Percentiles rank a stretch among this genome's conserved stretches.
Evolutionary conservation across 345 rosid genomes (phyloP).

Genomic region (Syzygium grande): DNA sequence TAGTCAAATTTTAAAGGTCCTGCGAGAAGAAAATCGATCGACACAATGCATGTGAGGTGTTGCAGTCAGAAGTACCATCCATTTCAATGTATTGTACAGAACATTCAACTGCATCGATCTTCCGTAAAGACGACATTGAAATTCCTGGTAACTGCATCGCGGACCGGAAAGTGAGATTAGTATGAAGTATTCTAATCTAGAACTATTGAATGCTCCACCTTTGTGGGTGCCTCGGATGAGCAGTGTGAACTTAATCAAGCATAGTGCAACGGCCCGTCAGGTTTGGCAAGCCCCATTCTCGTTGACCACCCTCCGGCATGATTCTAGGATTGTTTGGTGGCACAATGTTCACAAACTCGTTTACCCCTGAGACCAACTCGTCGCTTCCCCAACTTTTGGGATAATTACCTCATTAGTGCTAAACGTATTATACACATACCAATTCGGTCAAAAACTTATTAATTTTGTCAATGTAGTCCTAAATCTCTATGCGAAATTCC

Average conservation of each 20-base stretch:
- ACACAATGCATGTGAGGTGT: neutral
- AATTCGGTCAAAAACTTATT: too few relatives aligned
- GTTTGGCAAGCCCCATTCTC: neutral
- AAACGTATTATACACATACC: neutral
- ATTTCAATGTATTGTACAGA: neutral
- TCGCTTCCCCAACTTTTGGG: neutral
- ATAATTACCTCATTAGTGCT: neutral
- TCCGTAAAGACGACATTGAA: neutral
- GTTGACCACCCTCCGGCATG: neutral
- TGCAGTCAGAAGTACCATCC: neutral
- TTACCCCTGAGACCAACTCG: neutral
- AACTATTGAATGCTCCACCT: neutral
- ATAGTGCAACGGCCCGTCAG: neutral
- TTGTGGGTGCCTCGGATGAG: neutral
- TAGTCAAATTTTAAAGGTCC: constrained; percentile 27
- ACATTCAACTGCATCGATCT: neutral
- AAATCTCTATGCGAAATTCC: neutral
- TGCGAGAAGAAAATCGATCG: neutral
- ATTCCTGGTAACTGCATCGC: neutral
- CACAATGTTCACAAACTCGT: neutral
- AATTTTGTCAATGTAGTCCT: neutral
- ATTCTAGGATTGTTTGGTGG: neutral
- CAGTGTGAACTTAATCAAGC: neutral
- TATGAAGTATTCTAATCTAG: neutral
- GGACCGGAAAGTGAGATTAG: neutral